A percentile compares a stretch with the other conserved stretches of the same genome.
Evolutionary conservation across 2,329 filamentous ascomycete species (phyloP).

Genomic region (Colletotrichum salicis): DNA sequence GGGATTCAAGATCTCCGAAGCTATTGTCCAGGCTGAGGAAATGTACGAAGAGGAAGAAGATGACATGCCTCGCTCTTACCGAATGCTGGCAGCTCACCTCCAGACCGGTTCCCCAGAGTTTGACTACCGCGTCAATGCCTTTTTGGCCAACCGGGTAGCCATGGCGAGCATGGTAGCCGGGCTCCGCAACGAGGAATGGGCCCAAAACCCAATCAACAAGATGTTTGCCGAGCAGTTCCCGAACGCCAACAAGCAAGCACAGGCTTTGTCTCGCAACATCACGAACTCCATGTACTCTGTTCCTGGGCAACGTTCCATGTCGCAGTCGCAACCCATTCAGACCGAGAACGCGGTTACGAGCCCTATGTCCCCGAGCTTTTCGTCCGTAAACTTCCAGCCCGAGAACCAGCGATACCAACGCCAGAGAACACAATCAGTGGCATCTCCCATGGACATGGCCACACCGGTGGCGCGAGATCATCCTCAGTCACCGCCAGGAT

Average conservation of each 20-base stretch:
- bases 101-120: constrained; percentile 69
- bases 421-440: constrained; percentile 14
- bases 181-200: constrained; percentile 49
- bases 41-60: constrained; percentile 98
- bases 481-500: constrained; percentile 41
- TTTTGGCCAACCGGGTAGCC: constrained; percentile 53
- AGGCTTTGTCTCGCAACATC: constrained; percentile 37
- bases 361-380: constrained; percentile 27
- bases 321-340: constrained; percentile 7
- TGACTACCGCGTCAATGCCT: constrained; percentile 68
- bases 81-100: constrained; percentile 70
- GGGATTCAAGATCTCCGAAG: constrained; percentile 81
- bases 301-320: not conserved
- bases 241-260: constrained; percentile 45
- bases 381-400: constrained; percentile 35
- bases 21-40: constrained; percentile 83
- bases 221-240: constrained; percentile 60
- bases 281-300: constrained; percentile 35
- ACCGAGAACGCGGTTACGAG: not conserved
- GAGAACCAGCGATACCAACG: constrained; percentile 32
- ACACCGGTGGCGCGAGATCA: constrained; percentile 16
- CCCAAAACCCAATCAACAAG: constrained; percentile 58
- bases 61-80: constrained; percentile 75
- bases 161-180: constrained; percentile 53
- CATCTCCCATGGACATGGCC: constrained; percentile 37